These are phyloP conservation scores for Backusella sp. DNA, from an alignment of 192 early-diverging fungal species.

Conservation along the genomic window DNA sequence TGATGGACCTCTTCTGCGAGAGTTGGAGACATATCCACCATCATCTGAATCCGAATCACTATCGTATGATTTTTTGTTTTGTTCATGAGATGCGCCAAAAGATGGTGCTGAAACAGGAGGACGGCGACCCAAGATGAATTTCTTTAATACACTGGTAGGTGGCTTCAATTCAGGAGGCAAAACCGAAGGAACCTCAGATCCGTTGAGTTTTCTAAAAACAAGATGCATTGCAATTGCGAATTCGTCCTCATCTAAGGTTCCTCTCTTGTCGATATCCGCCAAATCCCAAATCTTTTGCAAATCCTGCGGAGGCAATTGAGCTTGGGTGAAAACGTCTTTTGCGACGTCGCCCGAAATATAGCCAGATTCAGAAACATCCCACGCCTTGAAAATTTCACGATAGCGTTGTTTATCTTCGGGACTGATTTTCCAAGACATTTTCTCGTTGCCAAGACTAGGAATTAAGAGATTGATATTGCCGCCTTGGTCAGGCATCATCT, in stretches of 20 bases:
- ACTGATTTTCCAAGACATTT: conserved; percentile 49
- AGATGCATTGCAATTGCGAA: conserved; percentile 98
- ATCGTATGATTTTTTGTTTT: background rate
- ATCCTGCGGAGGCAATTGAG: conserved; percentile 46
- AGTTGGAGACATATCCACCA: conserved; percentile 33
- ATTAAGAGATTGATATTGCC: conserved; percentile 13
- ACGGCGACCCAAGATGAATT: conserved; percentile 30
- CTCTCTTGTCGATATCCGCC: conserved; percentile 78
- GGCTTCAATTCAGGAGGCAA: conserved; percentile 87
- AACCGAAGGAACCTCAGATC: conserved; percentile 72
- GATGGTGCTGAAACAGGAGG: conserved; percentile 12
- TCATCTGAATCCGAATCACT: conserved; percentile 1
- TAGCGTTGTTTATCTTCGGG: conserved; percentile 39
- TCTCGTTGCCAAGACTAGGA: conserved; percentile 38
- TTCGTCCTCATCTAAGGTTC: conserved; percentile 91
- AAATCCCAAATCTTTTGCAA: conserved; percentile 62
- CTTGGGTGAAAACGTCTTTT: conserved; percentile 59
- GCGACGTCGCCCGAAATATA: conserved; percentile 54
- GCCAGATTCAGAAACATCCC: conserved; percentile 49
- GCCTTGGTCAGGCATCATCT: conserved; percentile 39
- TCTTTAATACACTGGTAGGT: conserved; percentile 57
- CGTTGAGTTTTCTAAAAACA: conserved; percentile 85
- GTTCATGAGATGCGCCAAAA: background rate
- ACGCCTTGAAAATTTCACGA: conserved; percentile 40
- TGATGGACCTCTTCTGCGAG: conserved; percentile 22